A percentile compares a stretch with the other conserved stretches of the same genome.
Evolutionary conservation across 208 protist genomes (phyloP).

Genomic region (Histomonas meleagridis): DNA sequence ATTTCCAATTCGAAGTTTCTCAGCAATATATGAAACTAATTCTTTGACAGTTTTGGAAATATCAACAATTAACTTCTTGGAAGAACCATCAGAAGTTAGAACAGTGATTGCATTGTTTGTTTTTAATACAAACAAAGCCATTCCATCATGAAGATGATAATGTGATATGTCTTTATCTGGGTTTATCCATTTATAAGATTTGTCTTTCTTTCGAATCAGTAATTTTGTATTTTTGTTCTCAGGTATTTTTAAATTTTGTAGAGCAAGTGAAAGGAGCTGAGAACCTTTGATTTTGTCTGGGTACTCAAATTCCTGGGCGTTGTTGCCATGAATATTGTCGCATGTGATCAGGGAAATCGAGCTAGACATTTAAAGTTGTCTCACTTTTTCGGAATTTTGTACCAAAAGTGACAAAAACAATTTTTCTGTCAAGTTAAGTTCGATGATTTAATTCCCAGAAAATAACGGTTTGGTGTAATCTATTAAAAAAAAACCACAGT

Average conservation of each 20-base stretch:
- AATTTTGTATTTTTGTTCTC: not conserved
- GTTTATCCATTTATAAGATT: not conserved
- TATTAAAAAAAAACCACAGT: no score
- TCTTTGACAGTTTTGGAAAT: not conserved
- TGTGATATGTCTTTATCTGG: not conserved
- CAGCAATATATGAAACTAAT: conserved; percentile 6
- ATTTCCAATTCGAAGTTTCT: not conserved
- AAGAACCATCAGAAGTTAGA: not conserved
- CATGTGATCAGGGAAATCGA: not conserved
- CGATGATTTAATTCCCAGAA: no score
- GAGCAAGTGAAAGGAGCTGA: not conserved
- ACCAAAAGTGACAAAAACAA: no score
- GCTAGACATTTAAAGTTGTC: no score
- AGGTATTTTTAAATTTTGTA: not conserved
- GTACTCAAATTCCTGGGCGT: not conserved
- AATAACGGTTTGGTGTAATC: no score
- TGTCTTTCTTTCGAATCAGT: not conserved
- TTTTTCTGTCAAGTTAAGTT: no score
- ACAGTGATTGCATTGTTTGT: not conserved
- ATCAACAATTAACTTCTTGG: not conserved
- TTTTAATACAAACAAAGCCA: not conserved
- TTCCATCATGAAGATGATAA: not conserved
- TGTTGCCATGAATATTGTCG: not conserved
- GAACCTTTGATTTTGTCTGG: not conserved
- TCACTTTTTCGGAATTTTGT: no score